phyloP scores from a whole-genome alignment of 2,329 filamentous ascomycete genomes.

The Dactylellina drechsleri region DNA sequence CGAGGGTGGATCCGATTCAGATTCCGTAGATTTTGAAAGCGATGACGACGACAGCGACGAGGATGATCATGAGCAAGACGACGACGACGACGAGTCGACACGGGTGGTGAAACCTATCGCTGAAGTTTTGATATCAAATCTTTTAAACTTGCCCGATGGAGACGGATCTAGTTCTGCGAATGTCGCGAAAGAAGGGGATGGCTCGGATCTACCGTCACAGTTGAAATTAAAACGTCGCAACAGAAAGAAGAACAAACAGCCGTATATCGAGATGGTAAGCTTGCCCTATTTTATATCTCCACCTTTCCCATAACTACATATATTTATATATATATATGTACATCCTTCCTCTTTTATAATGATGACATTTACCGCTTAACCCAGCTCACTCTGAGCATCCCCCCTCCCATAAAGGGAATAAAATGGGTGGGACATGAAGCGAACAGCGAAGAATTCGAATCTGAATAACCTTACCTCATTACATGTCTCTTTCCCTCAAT shows the following conservation, averaged over 20 bases:
- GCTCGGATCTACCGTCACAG: neutral
- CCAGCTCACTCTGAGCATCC: conserved; percentile 55
- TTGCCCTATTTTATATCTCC: neutral
- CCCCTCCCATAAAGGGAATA: conserved; percentile 11
- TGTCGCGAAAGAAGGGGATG: neutral
- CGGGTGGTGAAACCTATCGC: conserved; percentile 8
- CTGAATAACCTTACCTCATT: conserved; percentile 23
- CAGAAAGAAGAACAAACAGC: conserved; percentile 22
- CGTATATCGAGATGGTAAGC: conserved; percentile 54
- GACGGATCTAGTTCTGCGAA: neutral
- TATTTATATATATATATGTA: too few species aligned
- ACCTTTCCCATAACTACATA: too few species aligned
- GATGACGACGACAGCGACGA: conserved; percentile 60
- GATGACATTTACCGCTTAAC: conserved; percentile 55
- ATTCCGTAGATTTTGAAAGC: conserved; percentile 42
- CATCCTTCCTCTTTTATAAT: conserved; percentile 14
- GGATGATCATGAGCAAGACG: neutral
- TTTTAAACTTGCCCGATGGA: conserved; percentile 4
- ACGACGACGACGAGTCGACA: neutral
- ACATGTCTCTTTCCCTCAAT: neutral
- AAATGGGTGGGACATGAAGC: conserved; percentile 40
- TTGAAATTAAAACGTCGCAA: conserved; percentile 12
- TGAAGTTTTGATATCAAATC: conserved; percentile 41
- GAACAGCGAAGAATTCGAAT: conserved; percentile 55
- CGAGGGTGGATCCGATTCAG: conserved; percentile 34